Conservation (phyloP, 306 rosid genomes). For the Begonia peltatifolia region DNA sequence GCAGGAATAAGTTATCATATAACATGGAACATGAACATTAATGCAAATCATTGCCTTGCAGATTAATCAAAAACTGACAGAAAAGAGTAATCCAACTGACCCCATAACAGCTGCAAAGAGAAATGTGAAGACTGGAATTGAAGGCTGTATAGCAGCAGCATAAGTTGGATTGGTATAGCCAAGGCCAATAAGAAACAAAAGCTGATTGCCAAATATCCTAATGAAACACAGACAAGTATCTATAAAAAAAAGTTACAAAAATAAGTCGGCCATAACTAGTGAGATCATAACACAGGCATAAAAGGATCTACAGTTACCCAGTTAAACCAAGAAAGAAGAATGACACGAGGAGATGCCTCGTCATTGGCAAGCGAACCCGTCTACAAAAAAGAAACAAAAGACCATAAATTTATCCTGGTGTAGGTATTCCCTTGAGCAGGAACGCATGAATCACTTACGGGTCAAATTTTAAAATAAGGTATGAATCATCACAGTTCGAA, state of each 20-base stretch:
- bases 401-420: too few species aligned
- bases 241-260: constrained; percentile 5
- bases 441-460: too few species aligned
- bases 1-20: constrained; percentile 34
- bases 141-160: constrained; percentile 88
- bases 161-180: constrained; percentile 92
- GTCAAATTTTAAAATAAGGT: too few species aligned
- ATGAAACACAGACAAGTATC: constrained; percentile 17
- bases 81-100: constrained; percentile 33
- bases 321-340: constrained; percentile 82
- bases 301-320: constrained; percentile 36
- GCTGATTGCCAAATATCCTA: constrained; percentile 96
- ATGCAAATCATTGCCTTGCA: constrained; percentile 1
- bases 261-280: too few species aligned
- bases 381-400: constrained; percentile 27
- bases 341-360: constrained; percentile 35
- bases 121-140: constrained; percentile 89
- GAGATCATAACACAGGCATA: neutral
- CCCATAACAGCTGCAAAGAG: constrained; percentile 67
- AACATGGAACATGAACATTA: constrained; percentile 8
- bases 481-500: too few species aligned
- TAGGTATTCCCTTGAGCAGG: too few species aligned
- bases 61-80: neutral
- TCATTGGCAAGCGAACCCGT: constrained; percentile 58
- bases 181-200: constrained; percentile 86